phyloP scores from a whole-genome alignment of 176 grass and related monocot species.

The Phoenix roebelenii region DNA sequence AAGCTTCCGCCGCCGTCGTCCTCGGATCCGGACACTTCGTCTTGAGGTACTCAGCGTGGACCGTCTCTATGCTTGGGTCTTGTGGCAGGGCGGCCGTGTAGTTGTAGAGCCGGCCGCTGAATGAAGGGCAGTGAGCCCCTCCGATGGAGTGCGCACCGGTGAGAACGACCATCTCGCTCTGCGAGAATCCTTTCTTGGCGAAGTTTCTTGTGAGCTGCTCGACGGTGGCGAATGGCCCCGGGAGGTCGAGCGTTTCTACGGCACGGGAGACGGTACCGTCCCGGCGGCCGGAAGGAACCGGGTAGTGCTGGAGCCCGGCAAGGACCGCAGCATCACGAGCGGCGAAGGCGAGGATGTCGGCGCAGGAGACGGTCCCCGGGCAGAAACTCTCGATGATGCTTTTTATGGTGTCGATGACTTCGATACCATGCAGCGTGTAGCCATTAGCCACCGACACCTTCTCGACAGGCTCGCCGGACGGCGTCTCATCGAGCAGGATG shows the following conservation, averaged over 20 bases:
- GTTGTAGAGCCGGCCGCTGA: slow-evolving; percentile 3
- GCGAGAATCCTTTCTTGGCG: slow-evolving; percentile 15
- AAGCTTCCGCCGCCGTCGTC: slow-evolving; percentile 3
- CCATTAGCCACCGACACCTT: slow-evolving; percentile 41
- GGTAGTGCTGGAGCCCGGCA: slow-evolving; percentile 20
- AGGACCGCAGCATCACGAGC: slow-evolving; percentile 36
- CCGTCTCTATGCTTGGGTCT: not conserved
- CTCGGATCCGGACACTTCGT: slow-evolving; percentile 8
- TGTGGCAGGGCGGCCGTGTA: not conserved
- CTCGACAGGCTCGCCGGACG: slow-evolving; percentile 29
- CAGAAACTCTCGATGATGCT: slow-evolving; percentile 26
- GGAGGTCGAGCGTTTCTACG: slow-evolving; percentile 32
- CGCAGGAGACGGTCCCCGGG: slow-evolving; percentile 36
- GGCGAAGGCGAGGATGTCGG: slow-evolving; percentile 25
- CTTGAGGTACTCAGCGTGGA: slow-evolving; percentile 6
- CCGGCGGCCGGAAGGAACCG: slow-evolving; percentile 20
- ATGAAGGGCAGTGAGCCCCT: slow-evolving; percentile 43
- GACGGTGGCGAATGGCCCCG: slow-evolving; percentile 15
- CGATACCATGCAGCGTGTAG: slow-evolving; percentile 31
- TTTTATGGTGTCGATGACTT: slow-evolving; percentile 32
- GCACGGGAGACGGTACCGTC: slow-evolving; percentile 33
- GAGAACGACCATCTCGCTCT: slow-evolving; percentile 40
- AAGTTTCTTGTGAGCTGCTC: slow-evolving; percentile 27
- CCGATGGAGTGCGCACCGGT: slow-evolving; percentile 61
- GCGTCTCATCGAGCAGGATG: slow-evolving; percentile 38